Conservation (phyloP, 805 yeast species). For the Blastobotrys terrestris region DNA sequence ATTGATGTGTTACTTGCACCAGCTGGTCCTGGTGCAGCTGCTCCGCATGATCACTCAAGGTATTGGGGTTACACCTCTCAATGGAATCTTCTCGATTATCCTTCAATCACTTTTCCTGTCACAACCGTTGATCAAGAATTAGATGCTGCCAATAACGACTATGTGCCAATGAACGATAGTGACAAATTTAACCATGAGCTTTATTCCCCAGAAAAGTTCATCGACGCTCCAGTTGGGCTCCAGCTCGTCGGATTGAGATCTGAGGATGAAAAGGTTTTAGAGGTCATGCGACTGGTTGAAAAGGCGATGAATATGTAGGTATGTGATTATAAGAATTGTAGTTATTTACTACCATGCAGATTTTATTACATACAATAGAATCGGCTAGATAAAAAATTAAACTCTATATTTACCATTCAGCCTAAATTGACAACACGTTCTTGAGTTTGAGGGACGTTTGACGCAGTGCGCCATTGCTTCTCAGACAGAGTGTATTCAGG, state of each 20-base stretch:
- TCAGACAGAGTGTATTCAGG: background rate
- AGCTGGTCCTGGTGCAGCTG: constrained; percentile 4
- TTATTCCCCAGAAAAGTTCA: constrained; percentile 41
- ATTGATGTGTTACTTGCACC: constrained; percentile 15
- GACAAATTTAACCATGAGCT: constrained; percentile 32
- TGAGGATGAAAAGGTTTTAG: constrained; percentile 52
- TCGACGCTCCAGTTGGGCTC: constrained; percentile 49
- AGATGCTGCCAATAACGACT: constrained; percentile 10
- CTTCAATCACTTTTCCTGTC: constrained; percentile 17
- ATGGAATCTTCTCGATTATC: constrained; percentile 18
- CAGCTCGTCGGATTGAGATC: constrained; percentile 50
- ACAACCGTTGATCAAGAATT: constrained; percentile 38
- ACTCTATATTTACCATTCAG: too few relatives aligned
- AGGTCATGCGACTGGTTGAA: constrained; percentile 17
- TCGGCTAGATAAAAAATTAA: too few relatives aligned
- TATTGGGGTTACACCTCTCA: constrained; percentile 54
- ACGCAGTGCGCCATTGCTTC: background rate
- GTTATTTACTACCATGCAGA: too few relatives aligned
- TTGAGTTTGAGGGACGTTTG: background rate
- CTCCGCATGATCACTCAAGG: constrained; percentile 8
- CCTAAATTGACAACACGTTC: background rate
- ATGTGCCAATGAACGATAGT: background rate
- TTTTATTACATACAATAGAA: too few relatives aligned
- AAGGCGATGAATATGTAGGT: background rate
- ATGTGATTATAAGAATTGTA: too few relatives aligned